phyloP scores from a whole-genome alignment of 2,329 filamentous ascomycete species.

The Aureobasidium lini region DNA sequence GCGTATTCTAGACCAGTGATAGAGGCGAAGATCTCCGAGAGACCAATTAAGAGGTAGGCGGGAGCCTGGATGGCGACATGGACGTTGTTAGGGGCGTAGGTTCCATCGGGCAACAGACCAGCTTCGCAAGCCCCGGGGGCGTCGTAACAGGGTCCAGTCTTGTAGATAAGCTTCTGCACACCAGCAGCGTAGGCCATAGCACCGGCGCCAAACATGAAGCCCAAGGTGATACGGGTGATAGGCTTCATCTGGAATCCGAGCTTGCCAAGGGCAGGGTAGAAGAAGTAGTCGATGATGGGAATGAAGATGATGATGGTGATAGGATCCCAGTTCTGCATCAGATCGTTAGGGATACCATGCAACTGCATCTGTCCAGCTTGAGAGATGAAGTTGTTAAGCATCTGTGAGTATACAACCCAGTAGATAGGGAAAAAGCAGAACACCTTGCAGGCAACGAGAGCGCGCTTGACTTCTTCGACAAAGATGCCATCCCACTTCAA shows the following conservation, averaged over 20 bases:
- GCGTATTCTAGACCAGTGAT: conserved; percentile 42
- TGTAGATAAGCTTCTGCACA: conserved; percentile 51
- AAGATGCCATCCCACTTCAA: conserved; percentile 62
- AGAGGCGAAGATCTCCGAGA: conserved; percentile 41
- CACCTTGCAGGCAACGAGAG: conserved; percentile 59
- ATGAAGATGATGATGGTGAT: conserved; percentile 41
- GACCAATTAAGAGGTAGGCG: conserved; percentile 38
- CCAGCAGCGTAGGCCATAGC: conserved; percentile 50
- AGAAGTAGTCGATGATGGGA: conserved; percentile 36
- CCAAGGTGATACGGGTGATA: conserved; percentile 47
- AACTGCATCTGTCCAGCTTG: conserved; percentile 42
- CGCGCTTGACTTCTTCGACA: conserved; percentile 63
- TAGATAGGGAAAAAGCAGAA: conserved; percentile 48
- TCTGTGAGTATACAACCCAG: conserved; percentile 36
- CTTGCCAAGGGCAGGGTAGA: conserved; percentile 40
- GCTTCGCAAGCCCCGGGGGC: conserved; percentile 32
- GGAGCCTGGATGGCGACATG: conserved; percentile 40
- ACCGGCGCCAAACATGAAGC: conserved; percentile 46
- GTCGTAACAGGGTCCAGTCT: conserved; percentile 46
- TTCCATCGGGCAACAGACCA: conserved; percentile 25
- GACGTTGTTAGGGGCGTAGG: conserved; percentile 33
- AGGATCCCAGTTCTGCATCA: conserved; percentile 42
- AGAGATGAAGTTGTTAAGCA: conserved; percentile 37
- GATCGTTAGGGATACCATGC: conserved; percentile 41
- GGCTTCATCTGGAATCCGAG: conserved; percentile 37